Evolutionary conservation across 805 yeast genomes (phyloP).

Genomic region (Metschnikowia corniflorae): DNA sequence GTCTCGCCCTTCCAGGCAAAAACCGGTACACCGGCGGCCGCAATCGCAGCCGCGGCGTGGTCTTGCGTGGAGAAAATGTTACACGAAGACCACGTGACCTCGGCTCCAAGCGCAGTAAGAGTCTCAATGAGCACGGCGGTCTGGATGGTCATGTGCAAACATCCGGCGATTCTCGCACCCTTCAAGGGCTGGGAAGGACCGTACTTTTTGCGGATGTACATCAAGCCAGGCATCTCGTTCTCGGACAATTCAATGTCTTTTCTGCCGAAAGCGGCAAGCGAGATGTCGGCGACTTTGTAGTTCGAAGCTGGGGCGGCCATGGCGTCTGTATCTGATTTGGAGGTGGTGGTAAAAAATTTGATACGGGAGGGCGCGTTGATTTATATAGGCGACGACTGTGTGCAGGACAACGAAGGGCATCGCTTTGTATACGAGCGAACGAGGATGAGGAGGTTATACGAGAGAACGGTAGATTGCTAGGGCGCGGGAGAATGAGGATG

Average conservation of each 20-base stretch:
- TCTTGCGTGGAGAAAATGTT: constrained; percentile 99
- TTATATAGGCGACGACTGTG: too few species aligned
- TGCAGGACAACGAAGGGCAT: too few species aligned
- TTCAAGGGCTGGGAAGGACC: constrained; percentile 90
- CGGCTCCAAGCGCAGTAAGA: constrained; percentile 95
- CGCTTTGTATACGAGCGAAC: too few species aligned
- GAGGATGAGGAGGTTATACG: too few species aligned
- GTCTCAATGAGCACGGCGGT: constrained; percentile 99
- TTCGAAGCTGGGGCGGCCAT: constrained; percentile 49
- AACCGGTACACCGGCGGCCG: constrained; percentile 98
- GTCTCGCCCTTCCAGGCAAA: constrained; percentile 99
- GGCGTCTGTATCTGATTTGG: too few species aligned
- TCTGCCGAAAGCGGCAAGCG: constrained; percentile 99
- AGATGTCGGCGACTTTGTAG: constrained; percentile 96
- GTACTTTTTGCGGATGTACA: constrained; percentile 93
- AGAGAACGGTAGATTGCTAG: too few species aligned
- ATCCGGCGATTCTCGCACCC: constrained; percentile 98
- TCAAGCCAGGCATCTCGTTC: constrained; percentile 99
- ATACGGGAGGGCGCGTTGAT: too few species aligned
- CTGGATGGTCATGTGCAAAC: constrained; percentile 99
- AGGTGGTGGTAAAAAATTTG: too few species aligned
- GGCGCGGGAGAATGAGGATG: too few species aligned
- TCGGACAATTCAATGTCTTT: constrained; percentile 98
- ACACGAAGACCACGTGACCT: constrained; percentile 99
- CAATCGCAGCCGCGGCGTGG: constrained; percentile 99